A percentile compares a stretch with the other conserved stretches of the same genome.
Evolutionary conservation across 805 yeast species (phyloP).

Genomic region (Teunomyces kruisii): DNA sequence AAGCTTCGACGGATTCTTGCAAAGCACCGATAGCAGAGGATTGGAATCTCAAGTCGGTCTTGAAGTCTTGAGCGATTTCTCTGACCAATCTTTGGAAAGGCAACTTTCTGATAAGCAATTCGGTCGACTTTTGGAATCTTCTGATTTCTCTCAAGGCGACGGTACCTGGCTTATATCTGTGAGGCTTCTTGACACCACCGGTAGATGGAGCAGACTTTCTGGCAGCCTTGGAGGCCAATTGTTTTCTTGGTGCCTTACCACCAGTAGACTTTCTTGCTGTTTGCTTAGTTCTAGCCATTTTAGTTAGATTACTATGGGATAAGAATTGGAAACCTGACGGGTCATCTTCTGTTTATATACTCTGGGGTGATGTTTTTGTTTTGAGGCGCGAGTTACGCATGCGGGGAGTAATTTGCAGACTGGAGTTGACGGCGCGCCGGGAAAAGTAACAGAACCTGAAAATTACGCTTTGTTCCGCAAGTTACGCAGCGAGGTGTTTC

Average conservation of each 20-base stretch:
- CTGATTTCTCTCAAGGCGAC: constrained; percentile 96
- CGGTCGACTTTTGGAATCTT: constrained; percentile 96
- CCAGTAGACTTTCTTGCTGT: constrained; percentile 94
- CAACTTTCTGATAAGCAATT: constrained; percentile 89
- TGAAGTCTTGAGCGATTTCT: constrained; percentile 93
- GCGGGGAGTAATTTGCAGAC: not conserved
- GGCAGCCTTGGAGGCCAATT: constrained; percentile 88
- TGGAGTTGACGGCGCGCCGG: not conserved
- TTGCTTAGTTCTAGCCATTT: constrained; percentile 92
- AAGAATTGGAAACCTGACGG: not conserved
- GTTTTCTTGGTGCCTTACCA: constrained; percentile 96
- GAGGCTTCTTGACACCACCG: constrained; percentile 93
- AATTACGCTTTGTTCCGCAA: not conserved
- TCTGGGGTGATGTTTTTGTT: not conserved
- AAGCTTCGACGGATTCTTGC: constrained; percentile 98
- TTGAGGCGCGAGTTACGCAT: constrained; percentile 1
- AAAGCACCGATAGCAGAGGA: constrained; percentile 96
- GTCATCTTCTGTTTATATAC: constrained; percentile 1
- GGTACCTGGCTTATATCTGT: constrained; percentile 97
- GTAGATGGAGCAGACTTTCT: constrained; percentile 91
- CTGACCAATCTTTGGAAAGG: constrained; percentile 97
- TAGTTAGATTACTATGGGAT: constrained; percentile 9
- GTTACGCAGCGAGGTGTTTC: not conserved
- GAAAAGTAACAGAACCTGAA: not conserved
- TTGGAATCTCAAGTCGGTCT: constrained; percentile 93